These are phyloP conservation scores for Immersiella caudata DNA, from an alignment of 495 filamentous ascomycete species.

Conservation along the genomic window DNA sequence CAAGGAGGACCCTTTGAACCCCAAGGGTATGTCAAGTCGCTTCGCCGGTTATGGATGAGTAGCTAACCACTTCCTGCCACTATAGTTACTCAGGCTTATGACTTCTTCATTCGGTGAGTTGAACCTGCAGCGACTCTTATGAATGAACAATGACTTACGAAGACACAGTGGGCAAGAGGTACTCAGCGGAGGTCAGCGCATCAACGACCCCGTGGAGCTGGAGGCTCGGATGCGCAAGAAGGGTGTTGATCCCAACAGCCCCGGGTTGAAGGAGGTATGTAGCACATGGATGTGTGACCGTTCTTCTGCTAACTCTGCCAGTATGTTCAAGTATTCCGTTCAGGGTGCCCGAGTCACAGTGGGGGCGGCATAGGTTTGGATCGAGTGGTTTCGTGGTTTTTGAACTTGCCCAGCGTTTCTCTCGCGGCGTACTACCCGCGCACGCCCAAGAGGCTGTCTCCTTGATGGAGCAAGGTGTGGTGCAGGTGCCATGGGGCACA, in stretches of 20 bases:
- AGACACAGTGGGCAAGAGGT: not conserved
- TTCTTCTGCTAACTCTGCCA: not conserved
- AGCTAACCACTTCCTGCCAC: not conserved
- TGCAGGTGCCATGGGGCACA: not conserved
- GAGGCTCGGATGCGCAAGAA: constrained; percentile 68
- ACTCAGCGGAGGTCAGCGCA: constrained; percentile 47
- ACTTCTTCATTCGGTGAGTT: too few species aligned
- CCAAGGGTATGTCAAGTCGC: constrained; percentile 51
- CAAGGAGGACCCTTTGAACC: constrained; percentile 70
- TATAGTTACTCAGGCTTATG: constrained; percentile 11
- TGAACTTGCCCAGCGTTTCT: constrained; percentile 80
- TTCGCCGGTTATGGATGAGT: constrained; percentile 48
- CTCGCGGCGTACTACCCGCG: constrained; percentile 70
- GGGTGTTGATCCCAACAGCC: constrained; percentile 70
- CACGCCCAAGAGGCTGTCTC: constrained; percentile 18
- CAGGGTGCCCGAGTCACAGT: not conserved
- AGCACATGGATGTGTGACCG: too few species aligned
- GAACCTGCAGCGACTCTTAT: too few species aligned
- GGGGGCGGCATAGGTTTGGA: constrained; percentile 53
- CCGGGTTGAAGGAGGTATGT: constrained; percentile 73
- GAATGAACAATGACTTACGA: not conserved
- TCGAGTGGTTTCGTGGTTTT: constrained; percentile 84
- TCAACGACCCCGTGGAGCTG: constrained; percentile 72
- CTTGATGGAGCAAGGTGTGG: not conserved
- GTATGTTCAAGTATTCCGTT: constrained; percentile 74